Conservation (phyloP, 805 yeast genomes). For the Saturnispora diversa region DNA sequence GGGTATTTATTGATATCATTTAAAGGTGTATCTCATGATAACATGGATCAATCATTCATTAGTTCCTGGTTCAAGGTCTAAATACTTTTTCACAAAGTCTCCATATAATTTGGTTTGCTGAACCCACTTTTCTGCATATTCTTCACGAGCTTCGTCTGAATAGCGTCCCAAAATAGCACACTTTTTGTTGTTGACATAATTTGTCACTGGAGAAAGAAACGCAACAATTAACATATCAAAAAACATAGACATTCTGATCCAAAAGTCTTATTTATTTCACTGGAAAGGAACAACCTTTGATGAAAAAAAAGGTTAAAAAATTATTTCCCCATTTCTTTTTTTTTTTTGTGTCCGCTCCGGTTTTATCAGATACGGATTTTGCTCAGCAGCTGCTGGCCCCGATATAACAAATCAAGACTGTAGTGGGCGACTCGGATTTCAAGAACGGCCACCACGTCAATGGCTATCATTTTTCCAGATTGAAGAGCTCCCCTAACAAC, state of each 20-base stretch:
- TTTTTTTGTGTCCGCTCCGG: neutral
- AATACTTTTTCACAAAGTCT: constrained; percentile 14
- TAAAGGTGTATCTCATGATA: too few species aligned
- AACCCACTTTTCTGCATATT: constrained; percentile 14
- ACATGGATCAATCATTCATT: too few species aligned
- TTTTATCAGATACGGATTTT: constrained; percentile 27
- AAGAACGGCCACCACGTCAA: constrained; percentile 35
- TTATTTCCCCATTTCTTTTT: neutral
- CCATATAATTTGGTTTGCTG: constrained; percentile 15
- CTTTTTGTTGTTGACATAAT: constrained; percentile 15
- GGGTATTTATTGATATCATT: too few species aligned
- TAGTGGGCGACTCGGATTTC: constrained; percentile 34
- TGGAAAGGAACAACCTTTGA: neutral
- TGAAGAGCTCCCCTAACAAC: constrained; percentile 42
- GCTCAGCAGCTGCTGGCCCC: constrained; percentile 38
- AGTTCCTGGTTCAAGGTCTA: constrained; percentile 8
- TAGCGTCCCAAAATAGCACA: constrained; percentile 13
- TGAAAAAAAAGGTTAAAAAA: neutral
- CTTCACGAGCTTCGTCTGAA: constrained; percentile 12
- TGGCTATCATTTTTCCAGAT: constrained; percentile 38
- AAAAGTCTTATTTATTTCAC: too few species aligned
- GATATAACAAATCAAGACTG: constrained; percentile 36
- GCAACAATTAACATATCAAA: constrained; percentile 16
- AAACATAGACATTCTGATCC: constrained; percentile 15
- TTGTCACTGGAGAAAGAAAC: constrained; percentile 12